Evolutionary conservation across 2,329 filamentous ascomycete species (phyloP).

Genomic region (Pseudogymnoascus sp.): DNA sequence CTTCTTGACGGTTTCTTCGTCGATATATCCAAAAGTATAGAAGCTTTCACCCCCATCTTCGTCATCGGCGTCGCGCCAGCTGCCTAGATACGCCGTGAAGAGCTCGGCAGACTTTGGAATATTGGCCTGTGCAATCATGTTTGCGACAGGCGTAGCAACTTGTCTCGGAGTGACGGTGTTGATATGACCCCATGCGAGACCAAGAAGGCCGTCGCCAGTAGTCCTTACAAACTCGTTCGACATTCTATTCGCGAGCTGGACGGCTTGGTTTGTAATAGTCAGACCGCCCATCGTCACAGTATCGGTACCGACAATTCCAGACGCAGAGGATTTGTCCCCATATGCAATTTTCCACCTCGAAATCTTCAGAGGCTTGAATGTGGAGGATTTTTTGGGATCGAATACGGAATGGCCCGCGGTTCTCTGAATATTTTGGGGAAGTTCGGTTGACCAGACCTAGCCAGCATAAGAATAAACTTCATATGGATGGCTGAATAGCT

Average conservation of each 20-base stretch:
- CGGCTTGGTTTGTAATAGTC: slow-evolving; percentile 49
- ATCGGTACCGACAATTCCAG: slow-evolving; percentile 57
- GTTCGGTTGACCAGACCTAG: slow-evolving; percentile 48
- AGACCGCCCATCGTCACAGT: slow-evolving; percentile 54
- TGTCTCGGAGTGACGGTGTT: slow-evolving; percentile 51
- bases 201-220: slow-evolving; percentile 56
- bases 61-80: slow-evolving; percentile 42
- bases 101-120: slow-evolving; percentile 42
- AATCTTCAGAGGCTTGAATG: slow-evolving; percentile 42
- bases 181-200: slow-evolving; percentile 56
- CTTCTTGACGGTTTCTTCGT: slow-evolving; percentile 49
- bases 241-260: slow-evolving; percentile 55
- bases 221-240: slow-evolving; percentile 49
- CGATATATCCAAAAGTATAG: slow-evolving; percentile 68
- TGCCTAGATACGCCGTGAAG: slow-evolving; percentile 51
- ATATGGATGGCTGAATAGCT: slow-evolving; percentile 16
- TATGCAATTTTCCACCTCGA: slow-evolving; percentile 59
- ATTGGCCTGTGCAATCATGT: slow-evolving; percentile 53
- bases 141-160: slow-evolving; percentile 57
- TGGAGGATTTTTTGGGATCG: slow-evolving; percentile 51
- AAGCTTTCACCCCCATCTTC: slow-evolving; percentile 41
- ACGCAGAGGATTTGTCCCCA: slow-evolving; percentile 59
- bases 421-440: slow-evolving; percentile 31
- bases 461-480: neutral
- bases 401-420: slow-evolving; percentile 45